Conservation (phyloP, 108 stramenopile species). For the Aureococcus anophagefferens region DNA sequence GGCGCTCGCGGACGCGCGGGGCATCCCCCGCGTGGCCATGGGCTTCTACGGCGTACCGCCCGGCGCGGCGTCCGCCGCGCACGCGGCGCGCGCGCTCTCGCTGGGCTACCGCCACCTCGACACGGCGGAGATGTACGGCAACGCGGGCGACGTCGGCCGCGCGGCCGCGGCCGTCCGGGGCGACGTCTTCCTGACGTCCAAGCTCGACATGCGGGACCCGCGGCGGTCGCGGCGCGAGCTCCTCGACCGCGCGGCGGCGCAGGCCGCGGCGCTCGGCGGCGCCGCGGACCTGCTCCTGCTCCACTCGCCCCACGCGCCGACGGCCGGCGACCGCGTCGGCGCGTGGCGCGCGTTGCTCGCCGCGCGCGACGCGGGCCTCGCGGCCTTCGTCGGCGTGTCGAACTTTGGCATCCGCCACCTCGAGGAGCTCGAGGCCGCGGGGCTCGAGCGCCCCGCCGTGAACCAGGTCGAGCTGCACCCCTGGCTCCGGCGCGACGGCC, state of each 20-base stretch:
- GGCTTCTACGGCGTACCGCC: too few relatives aligned
- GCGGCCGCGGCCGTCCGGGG: slow-evolving; percentile 25
- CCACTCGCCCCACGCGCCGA: slow-evolving; percentile 42
- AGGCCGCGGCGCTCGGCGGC: slow-evolving; percentile 13
- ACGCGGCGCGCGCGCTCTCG: slow-evolving; percentile 32
- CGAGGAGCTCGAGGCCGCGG: slow-evolving; percentile 43
- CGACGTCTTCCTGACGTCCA: slow-evolving; percentile 39
- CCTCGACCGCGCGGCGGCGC: slow-evolving; percentile 18
- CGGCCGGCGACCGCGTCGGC: slow-evolving; percentile 27
- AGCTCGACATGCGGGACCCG: slow-evolving; percentile 17
- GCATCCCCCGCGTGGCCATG: too few relatives aligned
- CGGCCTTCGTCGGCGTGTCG: slow-evolving; percentile 63
- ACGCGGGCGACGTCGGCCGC: slow-evolving; percentile 37
- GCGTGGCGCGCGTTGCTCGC: slow-evolving; percentile 80
- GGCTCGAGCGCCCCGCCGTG: slow-evolving; percentile 57
- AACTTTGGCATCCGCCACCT: slow-evolving; percentile 55
- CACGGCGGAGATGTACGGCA: slow-evolving; percentile 41
- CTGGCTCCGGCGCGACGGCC: slow-evolving; percentile 49
- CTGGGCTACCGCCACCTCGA: slow-evolving; percentile 44
- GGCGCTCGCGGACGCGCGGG: too few relatives aligned
- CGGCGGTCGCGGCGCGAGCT: background rate
- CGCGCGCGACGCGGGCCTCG: slow-evolving; percentile 40
- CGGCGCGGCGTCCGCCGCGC: too few relatives aligned
- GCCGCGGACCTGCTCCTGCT: slow-evolving; percentile 27
- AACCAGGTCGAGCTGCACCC: slow-evolving; percentile 81